Evolutionary conservation across 257 asterid species (phyloP).

Genomic region (Leonotis leonurus): DNA sequence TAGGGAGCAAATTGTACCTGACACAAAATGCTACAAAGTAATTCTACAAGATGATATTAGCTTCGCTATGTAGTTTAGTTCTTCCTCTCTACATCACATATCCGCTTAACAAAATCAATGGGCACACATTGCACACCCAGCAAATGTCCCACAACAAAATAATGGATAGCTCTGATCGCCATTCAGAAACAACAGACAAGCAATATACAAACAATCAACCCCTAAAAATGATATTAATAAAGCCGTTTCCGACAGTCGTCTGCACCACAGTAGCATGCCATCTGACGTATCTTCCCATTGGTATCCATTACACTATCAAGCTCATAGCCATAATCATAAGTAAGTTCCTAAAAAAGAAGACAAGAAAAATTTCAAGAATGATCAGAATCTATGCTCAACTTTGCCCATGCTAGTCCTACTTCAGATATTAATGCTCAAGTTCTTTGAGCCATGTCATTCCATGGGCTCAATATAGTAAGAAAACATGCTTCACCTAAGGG

Average conservation of each 20-base stretch:
- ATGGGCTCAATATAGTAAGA: no score
- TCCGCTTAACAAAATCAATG: not conserved
- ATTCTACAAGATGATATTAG: not conserved
- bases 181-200: not conserved
- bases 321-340: slow-evolving; percentile 70
- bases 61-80: no score
- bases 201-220: not conserved
- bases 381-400: not conserved
- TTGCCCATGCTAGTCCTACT: not conserved
- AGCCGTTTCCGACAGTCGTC: slow-evolving; percentile 61
- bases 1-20: not conserved
- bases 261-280: slow-evolving; percentile 75
- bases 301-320: slow-evolving; percentile 69
- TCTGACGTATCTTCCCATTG: slow-evolving; percentile 41
- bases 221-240: slow-evolving; percentile 5
- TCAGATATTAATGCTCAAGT: not conserved
- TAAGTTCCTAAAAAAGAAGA: slow-evolving; percentile 51
- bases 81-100: no score
- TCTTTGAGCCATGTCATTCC: no score
- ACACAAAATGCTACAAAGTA: not conserved
- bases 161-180: not conserved
- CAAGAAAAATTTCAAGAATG: not conserved
- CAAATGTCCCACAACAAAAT: not conserved
- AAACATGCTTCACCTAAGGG: no score
- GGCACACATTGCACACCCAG: not conserved